Evolutionary conservation across 352 stramenopile genomes (phyloP).

Genomic region (Pythium coloratum): DNA sequence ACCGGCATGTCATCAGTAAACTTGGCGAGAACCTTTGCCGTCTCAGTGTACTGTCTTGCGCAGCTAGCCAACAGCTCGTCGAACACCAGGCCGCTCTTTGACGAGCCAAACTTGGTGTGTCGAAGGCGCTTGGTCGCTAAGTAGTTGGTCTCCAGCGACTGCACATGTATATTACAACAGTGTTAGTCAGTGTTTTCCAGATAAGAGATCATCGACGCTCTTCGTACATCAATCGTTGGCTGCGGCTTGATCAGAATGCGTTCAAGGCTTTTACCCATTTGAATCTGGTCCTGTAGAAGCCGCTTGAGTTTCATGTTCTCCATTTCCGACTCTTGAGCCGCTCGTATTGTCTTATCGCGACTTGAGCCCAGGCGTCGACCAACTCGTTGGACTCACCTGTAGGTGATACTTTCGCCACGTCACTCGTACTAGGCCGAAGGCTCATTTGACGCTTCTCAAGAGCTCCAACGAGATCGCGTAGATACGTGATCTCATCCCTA

Average conservation of each 20-base stretch:
- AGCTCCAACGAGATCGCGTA: background rate
- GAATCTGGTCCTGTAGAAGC: conserved; percentile 19
- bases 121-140: too few relatives aligned
- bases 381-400: background rate
- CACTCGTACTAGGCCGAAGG: background rate
- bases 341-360: conserved; percentile 13
- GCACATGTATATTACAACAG: too few relatives aligned
- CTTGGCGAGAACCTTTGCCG: background rate
- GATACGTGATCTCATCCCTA: conserved; percentile 13
- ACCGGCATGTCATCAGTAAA: background rate
- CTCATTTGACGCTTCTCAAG: background rate
- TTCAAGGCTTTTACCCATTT: conserved; percentile 18
- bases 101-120: too few relatives aligned
- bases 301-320: conserved; percentile 14
- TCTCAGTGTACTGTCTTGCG: background rate
- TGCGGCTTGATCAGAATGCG: conserved; percentile 12
- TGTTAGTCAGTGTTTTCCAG: too few relatives aligned
- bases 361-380: conserved; percentile 9
- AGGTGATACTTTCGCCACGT: too few relatives aligned
- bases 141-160: too few relatives aligned
- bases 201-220: too few relatives aligned
- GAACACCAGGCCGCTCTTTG: too few relatives aligned
- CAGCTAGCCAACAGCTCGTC: too few relatives aligned
- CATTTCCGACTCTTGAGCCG: conserved; percentile 11
- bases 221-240: conserved; percentile 10